Conservation (phyloP, 164 flowering plant genomes). For the Magnolia sinica region DNA sequence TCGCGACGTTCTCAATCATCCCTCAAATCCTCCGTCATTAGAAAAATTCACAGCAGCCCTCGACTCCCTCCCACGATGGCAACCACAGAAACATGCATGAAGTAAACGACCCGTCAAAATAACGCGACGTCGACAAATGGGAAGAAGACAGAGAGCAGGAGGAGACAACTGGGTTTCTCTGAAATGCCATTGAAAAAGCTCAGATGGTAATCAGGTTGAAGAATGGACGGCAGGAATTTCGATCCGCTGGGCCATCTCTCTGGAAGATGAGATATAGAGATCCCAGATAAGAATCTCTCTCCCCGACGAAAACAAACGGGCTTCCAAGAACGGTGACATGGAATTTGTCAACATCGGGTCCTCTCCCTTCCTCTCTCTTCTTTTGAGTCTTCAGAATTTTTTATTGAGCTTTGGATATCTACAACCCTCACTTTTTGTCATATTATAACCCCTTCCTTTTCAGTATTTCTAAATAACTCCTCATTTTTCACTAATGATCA, state of each 20-base stretch:
- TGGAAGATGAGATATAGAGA: slow-evolving; percentile 54
- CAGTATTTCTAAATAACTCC: no score
- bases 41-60: neutral
- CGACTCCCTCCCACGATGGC: neutral
- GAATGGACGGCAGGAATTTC: slow-evolving; percentile 40
- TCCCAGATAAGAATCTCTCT: slow-evolving; percentile 89
- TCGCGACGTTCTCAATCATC: slow-evolving; percentile 35
- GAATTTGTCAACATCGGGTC: slow-evolving; percentile 99
- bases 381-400: neutral
- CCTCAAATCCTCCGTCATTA: slow-evolving; percentile 32
- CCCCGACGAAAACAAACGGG: slow-evolving; percentile 67
- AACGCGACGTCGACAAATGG: neutral
- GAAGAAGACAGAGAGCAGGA: neutral
- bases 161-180: slow-evolving; percentile 25
- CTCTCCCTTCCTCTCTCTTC: slow-evolving; percentile 39
- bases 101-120: slow-evolving; percentile 9
- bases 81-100: slow-evolving; percentile 23
- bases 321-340: slow-evolving; percentile 94
- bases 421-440: neutral
- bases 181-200: slow-evolving; percentile 53
- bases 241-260: slow-evolving; percentile 74
- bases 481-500: no score
- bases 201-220: slow-evolving; percentile 55
- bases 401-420: neutral
- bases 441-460: no score